A percentile compares a stretch with the other conserved stretches of the same genome.
Conservation (phyloP, 768 basidiomycete species). For the Lyophyllum atratum region DNA sequence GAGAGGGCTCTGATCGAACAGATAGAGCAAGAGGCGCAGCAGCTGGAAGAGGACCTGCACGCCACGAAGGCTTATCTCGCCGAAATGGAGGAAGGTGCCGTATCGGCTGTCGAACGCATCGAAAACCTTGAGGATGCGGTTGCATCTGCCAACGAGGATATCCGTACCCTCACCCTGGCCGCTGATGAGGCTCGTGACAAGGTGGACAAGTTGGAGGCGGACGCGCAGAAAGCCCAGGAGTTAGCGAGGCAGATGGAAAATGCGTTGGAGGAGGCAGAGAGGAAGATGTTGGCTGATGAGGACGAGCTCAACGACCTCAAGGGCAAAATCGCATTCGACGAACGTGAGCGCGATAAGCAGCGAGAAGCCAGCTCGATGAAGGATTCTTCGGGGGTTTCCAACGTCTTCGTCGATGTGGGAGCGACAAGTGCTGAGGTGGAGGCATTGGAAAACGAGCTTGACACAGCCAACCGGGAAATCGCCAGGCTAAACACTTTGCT, state of each 20-base stretch:
- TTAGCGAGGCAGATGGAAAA: constrained; percentile 71
- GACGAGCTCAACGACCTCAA: constrained; percentile 52
- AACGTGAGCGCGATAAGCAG: constrained; percentile 55
- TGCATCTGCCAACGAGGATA: constrained; percentile 43
- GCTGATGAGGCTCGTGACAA: constrained; percentile 52
- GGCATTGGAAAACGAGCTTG: constrained; percentile 73
- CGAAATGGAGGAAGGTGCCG: constrained; percentile 66
- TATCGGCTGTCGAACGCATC: constrained; percentile 49
- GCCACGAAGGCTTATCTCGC: constrained; percentile 50
- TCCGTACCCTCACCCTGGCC: constrained; percentile 43
- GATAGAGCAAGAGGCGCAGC: constrained; percentile 36
- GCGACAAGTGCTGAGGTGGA: constrained; percentile 59
- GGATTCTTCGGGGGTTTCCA: constrained; percentile 22
- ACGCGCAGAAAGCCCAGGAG: constrained; percentile 53
- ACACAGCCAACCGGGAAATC: constrained; percentile 76
- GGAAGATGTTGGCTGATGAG: constrained; percentile 66
- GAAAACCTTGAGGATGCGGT: constrained; percentile 61
- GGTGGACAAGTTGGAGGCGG: constrained; percentile 52
- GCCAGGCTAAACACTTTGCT: constrained; percentile 67
- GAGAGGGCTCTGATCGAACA: constrained; percentile 29
- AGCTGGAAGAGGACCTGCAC: constrained; percentile 48
- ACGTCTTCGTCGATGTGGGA: constrained; percentile 28
- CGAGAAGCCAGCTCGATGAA: constrained; percentile 38
- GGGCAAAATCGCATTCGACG: constrained; percentile 50
- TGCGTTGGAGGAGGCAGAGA: constrained; percentile 73